Percentiles rank a stretch among this genome's conserved stretches.
These are phyloP conservation scores for Cordyceps militaris DNA, from an alignment of 2,329 filamentous ascomycete species.

Conservation along the genomic window DNA sequence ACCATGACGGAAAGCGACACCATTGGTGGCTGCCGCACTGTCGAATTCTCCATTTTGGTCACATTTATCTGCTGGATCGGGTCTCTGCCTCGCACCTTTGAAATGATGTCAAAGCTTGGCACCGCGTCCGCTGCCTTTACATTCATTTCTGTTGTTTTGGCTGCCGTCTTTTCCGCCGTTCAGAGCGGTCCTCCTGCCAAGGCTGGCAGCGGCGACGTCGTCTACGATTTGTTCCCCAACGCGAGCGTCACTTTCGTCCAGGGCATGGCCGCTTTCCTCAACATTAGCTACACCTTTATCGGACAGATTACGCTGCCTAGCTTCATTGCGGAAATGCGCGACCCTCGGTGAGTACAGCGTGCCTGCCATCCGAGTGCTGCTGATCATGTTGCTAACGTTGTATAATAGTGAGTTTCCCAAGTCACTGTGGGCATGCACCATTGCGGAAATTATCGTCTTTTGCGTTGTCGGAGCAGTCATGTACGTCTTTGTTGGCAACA, in stretches of 20 bases:
- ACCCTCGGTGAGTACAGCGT: constrained; percentile 36
- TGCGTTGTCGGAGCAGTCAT: constrained; percentile 72
- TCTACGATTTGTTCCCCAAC: constrained; percentile 61
- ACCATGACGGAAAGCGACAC: constrained; percentile 69
- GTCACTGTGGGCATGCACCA: constrained; percentile 83
- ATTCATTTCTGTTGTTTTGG: constrained; percentile 79
- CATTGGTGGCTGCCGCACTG: constrained; percentile 61
- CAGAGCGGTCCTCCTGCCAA: constrained; percentile 56
- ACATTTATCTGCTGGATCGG: constrained; percentile 68
- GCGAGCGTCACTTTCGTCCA: constrained; percentile 70
- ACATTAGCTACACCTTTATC: constrained; percentile 95
- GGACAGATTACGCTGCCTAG: constrained; percentile 90
- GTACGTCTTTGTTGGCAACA: constrained; percentile 73
- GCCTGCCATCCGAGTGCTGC: not conserved
- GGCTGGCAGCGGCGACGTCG: constrained; percentile 48
- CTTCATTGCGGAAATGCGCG: constrained; percentile 91
- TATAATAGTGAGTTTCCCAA: constrained; percentile 75
- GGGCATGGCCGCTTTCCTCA: constrained; percentile 83
- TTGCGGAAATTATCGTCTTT: constrained; percentile 81
- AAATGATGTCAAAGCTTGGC: constrained; percentile 69
- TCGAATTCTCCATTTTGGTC: constrained; percentile 70
- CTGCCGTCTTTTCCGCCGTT: constrained; percentile 73
- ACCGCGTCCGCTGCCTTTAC: constrained; percentile 79
- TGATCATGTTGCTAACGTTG: constrained; percentile 35
- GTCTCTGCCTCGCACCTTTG: constrained; percentile 81